Evolutionary conservation across 129 eudicot species (phyloP).

Genomic region (Ambrosia artemisiifolia): DNA sequence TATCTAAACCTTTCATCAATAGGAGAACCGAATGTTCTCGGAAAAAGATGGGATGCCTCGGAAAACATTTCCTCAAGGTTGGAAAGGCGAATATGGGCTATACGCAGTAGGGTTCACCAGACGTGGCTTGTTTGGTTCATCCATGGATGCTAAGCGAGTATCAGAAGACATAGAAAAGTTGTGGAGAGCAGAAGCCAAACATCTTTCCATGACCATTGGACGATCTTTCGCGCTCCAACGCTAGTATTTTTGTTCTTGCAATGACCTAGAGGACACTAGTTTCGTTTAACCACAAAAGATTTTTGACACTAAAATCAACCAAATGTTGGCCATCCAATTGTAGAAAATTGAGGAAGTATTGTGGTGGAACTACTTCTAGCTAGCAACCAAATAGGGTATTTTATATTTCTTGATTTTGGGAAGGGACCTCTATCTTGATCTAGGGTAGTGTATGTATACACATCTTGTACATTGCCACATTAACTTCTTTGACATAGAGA

Average conservation of each 20-base stretch:
- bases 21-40: conserved; percentile 86
- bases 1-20: background rate
- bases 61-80: conserved; percentile 86
- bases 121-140: conserved; percentile 95
- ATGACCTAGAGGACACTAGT: conserved; percentile 15
- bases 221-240: conserved; percentile 34
- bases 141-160: conserved; percentile 81
- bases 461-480: conserved; percentile 60
- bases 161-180: conserved; percentile 60
- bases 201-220: conserved; percentile 31
- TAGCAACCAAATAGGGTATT: conserved; percentile 31
- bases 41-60: conserved; percentile 91
- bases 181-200: conserved; percentile 54
- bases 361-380: conserved; percentile 30
- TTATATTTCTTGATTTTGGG: conserved; percentile 24
- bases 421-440: conserved; percentile 39
- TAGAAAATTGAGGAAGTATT: conserved; percentile 22
- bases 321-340: conserved; percentile 27
- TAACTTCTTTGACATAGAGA: conserved; percentile 27
- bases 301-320: conserved; percentile 38
- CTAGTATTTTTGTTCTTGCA: conserved; percentile 6
- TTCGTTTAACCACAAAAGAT: conserved; percentile 25
- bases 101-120: conserved; percentile 94
- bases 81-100: conserved; percentile 91
- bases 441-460: conserved; percentile 34